Evolutionary conservation across 2,329 filamentous ascomycete species (phyloP), one percentile per base, ranked within the genome.

Genomic region (Diplodia corticola): DNA sequence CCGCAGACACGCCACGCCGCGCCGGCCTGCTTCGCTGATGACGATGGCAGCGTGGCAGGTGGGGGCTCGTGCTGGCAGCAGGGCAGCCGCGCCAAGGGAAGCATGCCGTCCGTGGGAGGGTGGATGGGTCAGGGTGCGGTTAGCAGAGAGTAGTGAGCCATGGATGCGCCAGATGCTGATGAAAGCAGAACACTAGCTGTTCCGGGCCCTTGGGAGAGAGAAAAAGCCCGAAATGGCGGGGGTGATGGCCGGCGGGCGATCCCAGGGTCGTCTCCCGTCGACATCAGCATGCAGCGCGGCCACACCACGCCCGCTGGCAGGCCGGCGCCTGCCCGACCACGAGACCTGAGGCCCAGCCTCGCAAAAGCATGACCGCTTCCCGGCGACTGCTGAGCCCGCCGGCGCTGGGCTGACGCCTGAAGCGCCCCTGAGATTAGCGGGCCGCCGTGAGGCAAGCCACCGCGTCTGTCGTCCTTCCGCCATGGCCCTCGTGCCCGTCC

Each of bases 361-460:
- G 37, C 55, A 60, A 60, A 60, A 54, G 51, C 51, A 55, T 28
- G 7, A 12, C 33, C 33, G 51, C 51, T 37, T 37, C 51, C 54
- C 54, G 54, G 35, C 54, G 54, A 57, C 54, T 35, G 54, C 54
- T 35, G 54, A 57, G 54, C 13, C 44, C 35, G 22, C 33, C 33
- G 20, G 22, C 53, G 53, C 53, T 57, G 55, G 55, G 55, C 55
- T 60, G 55, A 48, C 55, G 55, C 55, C 55, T 60, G 54, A 57
- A 57, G 54, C 54, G 54, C 54, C 54, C 54, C 54, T 57, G 55
- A 60, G 55, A 60, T 60, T 60, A 60, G 55, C 55, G 55, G 55
- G 37, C 51, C 55, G 55, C 22, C 55, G 37, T 60, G 55, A 46
- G 33, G 37, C 55, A 60, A 46, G 37, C 55, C 51, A 55, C 51